Base-by-base conservation (phyloP, 2,329 filamentous ascomycete species). In the Phoma sp. region DNA sequence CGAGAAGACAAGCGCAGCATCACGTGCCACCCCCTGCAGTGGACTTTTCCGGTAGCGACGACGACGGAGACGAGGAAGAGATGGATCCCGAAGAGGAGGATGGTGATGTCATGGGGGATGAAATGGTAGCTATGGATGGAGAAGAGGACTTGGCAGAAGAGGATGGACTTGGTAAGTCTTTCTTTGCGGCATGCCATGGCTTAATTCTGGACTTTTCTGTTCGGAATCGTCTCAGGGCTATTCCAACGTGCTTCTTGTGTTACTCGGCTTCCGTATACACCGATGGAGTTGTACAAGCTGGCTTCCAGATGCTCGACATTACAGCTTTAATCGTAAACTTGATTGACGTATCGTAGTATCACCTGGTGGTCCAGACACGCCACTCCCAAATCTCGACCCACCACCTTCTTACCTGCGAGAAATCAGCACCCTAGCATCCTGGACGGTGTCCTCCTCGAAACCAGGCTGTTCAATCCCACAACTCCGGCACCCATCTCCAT, bases 361-460 rank as follows among this genome's bases (percentile, higher is more conserved):
- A 11, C 60, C 66, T 30, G 47, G 58, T 36, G 50, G 56, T 14
- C 46, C 50, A 48, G 43, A 55, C 5, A 53, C 51, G 5, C 37
- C 50, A 10, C 55, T 62, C n/a, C 61, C 59, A 26, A 65, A 61
- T 25, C 53, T 56, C 17, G 61, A 66, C 18, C 59, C 76, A 64
- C 67, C 78, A 55, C 79, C 78, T 11, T 68, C 76, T 1, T 73
- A 78, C 36, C 79, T 93, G 57, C 93, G 92, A 72, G 91, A 95
- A 71, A 93, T 95, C 71, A 91, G 89, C 65, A 92, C 92, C 58
- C 82, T 95, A 17, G 91, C 90, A 26, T 89, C 87, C 60, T 93
- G 92, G 81, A 93, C 89, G 10, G 90, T 93, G 62, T 91, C 88
- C 71, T 91, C 86, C 67, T 87, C 87, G 68, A 95, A 95, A 75